A percentile compares a stretch with the other conserved stretches of the same genome.
Evolutionary conservation across 2,329 filamentous ascomycete species (phyloP).

Genomic region (Trichoderma semiorbis): DNA sequence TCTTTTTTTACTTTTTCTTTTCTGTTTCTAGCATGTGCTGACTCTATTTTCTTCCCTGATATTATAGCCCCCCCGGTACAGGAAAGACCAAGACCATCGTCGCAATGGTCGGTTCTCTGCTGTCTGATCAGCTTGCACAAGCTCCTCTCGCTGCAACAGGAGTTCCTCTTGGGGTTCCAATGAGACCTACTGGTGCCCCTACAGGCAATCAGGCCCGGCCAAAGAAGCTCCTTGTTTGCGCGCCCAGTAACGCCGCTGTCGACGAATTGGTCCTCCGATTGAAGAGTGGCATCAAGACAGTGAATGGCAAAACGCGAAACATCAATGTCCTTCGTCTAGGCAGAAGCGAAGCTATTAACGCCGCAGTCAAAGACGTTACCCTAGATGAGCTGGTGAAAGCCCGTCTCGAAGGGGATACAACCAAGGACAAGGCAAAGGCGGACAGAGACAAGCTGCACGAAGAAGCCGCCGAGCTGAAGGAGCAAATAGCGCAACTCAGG

Average conservation of each 20-base stretch:
- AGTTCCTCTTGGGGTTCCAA: constrained; percentile 30
- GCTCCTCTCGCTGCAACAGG: constrained; percentile 29
- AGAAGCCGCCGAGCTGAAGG: constrained; percentile 69
- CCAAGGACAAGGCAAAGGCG: constrained; percentile 54
- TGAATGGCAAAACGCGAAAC: constrained; percentile 66
- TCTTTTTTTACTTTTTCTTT: not conserved
- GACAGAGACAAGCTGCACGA: constrained; percentile 59
- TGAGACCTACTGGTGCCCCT: constrained; percentile 27
- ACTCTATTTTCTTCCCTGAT: not conserved
- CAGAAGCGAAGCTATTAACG: constrained; percentile 87
- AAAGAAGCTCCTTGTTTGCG: constrained; percentile 93
- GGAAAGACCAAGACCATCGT: constrained; percentile 98
- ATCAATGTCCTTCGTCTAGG: constrained; percentile 88
- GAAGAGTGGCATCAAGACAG: constrained; percentile 79
- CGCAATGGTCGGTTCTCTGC: constrained; percentile 85
- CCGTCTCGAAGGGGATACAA: constrained; percentile 60
- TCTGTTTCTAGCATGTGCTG: not conserved
- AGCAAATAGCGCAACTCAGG: constrained; percentile 67
- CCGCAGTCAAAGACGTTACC: constrained; percentile 83
- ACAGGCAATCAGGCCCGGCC: constrained; percentile 31
- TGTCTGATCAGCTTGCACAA: constrained; percentile 37
- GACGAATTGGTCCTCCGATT: constrained; percentile 93
- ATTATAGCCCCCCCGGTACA: constrained; percentile 76
- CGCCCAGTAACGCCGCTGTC: constrained; percentile 97
- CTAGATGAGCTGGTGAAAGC: constrained; percentile 85